Evolutionary conservation across 192 early-diverging fungal genomes (phyloP).

Genomic region (Podila verticillata): DNA sequence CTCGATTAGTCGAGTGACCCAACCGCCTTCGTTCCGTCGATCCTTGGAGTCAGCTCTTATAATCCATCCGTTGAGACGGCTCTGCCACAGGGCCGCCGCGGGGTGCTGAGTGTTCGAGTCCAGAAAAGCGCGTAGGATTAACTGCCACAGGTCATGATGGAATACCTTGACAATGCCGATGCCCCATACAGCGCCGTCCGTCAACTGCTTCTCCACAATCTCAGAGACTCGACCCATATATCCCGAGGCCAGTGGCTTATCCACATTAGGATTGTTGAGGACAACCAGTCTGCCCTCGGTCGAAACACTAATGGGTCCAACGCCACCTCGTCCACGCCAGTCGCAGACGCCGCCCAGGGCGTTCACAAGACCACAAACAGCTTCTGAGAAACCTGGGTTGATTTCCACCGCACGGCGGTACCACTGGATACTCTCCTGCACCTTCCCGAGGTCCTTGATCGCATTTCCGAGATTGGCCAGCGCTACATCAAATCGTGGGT

Average conservation of each 20-base stretch:
- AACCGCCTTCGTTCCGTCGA: conserved; percentile 74
- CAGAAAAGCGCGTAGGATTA: conserved; percentile 34
- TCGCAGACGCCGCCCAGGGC: conserved; percentile 89
- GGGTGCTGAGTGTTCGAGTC: conserved; percentile 25
- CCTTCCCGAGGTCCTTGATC: conserved; percentile 89
- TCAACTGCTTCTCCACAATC: conserved; percentile 83
- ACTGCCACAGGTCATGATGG: conserved; percentile 29
- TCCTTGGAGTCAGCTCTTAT: conserved; percentile 33
- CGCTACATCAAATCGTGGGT: conserved; percentile 91
- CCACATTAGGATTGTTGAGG: conserved; percentile 6
- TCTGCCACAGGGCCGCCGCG: conserved; percentile 22
- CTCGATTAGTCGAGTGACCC: conserved; percentile 74
- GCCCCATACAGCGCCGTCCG: conserved; percentile 69
- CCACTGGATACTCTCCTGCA: conserved; percentile 88
- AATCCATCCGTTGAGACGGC: conserved; percentile 21
- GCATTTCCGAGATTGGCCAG: conserved; percentile 94
- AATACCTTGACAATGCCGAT: conserved; percentile 59
- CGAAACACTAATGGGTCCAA: conserved; percentile 54
- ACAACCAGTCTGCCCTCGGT: conserved; percentile 46
- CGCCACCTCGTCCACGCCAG: conserved; percentile 84
- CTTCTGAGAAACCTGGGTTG: conserved; percentile 93
- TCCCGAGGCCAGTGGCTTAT: conserved; percentile 51
- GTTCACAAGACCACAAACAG: conserved; percentile 91
- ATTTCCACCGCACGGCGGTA: conserved; percentile 85
- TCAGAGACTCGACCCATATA: conserved; percentile 81